Evolutionary conservation across 163 green algal species (phyloP).

Genomic region (Scenedesmus sp.): DNA sequence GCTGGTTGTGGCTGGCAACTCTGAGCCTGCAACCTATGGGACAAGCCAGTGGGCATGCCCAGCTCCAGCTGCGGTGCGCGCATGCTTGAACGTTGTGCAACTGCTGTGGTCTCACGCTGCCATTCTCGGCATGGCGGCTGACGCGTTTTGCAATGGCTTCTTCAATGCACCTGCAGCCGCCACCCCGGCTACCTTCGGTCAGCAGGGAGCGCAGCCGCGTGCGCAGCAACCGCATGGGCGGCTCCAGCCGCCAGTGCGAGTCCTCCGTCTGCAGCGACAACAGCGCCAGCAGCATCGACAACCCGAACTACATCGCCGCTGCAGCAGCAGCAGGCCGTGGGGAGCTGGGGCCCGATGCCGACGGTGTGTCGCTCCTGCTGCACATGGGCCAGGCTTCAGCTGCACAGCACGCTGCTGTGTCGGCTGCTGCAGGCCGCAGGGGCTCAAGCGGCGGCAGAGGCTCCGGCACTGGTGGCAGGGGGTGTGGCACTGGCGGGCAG

Average conservation of each 20-base stretch:
- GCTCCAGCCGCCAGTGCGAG: neutral
- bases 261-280: slow-evolving; percentile 42
- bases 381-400: neutral
- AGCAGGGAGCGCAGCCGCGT: slow-evolving; percentile 45
- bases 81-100: neutral
- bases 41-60: neutral
- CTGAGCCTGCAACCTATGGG: no score
- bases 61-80: neutral
- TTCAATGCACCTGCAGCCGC: neutral
- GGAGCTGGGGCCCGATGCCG: slow-evolving; percentile 21
- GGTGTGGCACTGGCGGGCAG: neutral
- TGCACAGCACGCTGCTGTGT: neutral
- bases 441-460: neutral
- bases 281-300: slow-evolving; percentile 49
- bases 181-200: neutral
- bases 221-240: slow-evolving; percentile 42
- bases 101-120: neutral
- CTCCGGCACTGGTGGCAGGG: neutral
- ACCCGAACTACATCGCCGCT: slow-evolving; percentile 15
- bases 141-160: neutral
- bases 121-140: neutral
- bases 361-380: slow-evolving; percentile 26
- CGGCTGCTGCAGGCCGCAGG: neutral
- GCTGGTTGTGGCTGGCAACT: no score
- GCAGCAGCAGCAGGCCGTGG: neutral